Base-by-base conservation (phyloP, 2,329 filamentous ascomycete genomes). In the Apiospora sp. region DNA sequence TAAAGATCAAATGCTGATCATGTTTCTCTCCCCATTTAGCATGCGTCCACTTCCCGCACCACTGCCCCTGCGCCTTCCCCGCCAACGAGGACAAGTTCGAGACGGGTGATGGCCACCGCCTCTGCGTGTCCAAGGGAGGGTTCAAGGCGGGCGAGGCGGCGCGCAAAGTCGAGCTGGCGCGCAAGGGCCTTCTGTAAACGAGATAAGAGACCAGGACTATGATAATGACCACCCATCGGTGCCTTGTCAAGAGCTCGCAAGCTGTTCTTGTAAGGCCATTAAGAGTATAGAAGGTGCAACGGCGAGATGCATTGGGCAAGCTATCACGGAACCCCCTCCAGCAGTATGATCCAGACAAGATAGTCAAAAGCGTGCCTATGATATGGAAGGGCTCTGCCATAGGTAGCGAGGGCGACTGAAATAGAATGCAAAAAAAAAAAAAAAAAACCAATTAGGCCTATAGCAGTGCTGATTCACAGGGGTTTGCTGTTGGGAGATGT, bases 1-100 rank as follows among this genome's bases (percentile, higher is more conserved):
- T 4, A 22, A 8, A 22, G 54, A 61, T 5, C 27, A 30, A 30
- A 51, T 3, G 54, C 54, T 64, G 12, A 64, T 34, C 13, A 3
- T 12, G 48, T 24, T 16, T 70, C 72, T 19, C 71, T 58, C 37
- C 13, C 13, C 30, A 5, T 27, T 44, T 71, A 84, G 93, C 95
- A 48, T 99, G 96, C 85, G 96, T 99, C 8, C 92, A 97, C 81
- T 96, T 97, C 85, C 95, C 96, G 1, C 96, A 98, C 82, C 96
- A 99, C 84, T 99, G 96, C 83, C 96, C 96, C 41, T 99, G 96
- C 84, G 88, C 94, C 1, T 97, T 93, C 85, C 91, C 93, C 1
- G 84, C 86, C 12, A 86, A 93, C 74, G 92, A 96, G 80, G 93
- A 96, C 76, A 96, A 96, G 80, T 89, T 94, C 75, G 94, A 93